Conservation (phyloP, 2,329 filamentous ascomycete species). For the Fusarium tuaranense region DNA sequence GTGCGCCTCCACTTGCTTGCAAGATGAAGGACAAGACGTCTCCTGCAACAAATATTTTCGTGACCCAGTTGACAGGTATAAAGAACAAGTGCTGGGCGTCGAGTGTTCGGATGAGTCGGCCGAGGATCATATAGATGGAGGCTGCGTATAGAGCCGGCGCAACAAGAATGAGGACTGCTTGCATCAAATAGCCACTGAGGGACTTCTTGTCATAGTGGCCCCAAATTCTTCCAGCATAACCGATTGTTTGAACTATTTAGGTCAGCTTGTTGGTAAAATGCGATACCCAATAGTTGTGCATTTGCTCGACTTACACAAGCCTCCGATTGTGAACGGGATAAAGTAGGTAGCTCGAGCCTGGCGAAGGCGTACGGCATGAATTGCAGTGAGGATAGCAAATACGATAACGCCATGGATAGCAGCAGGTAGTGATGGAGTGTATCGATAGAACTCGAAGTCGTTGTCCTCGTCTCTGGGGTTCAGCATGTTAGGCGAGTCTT, state of each 20-base stretch:
- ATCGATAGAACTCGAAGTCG: background rate
- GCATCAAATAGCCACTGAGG: background rate
- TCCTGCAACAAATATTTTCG: constrained; percentile 29
- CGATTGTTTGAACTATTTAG: background rate
- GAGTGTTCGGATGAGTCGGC: background rate
- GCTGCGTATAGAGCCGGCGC: constrained; percentile 8
- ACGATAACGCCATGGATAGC: background rate
- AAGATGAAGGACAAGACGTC: constrained; percentile 29
- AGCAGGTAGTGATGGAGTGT: background rate
- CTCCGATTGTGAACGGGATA: background rate
- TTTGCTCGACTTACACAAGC: background rate
- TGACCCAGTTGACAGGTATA: constrained; percentile 26
- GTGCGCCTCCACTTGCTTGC: constrained; percentile 16
- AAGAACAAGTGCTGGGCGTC: background rate
- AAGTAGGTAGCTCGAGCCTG: background rate
- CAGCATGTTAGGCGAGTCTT: background rate
- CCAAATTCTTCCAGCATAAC: background rate
- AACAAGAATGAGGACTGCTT: constrained; percentile 4
- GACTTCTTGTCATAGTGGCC: background rate
- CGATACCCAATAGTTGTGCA: background rate
- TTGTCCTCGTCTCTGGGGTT: background rate
- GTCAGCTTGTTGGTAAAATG: background rate
- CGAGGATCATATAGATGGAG: constrained; percentile 4
- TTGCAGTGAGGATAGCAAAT: background rate
- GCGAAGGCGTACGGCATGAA: background rate